Conservation (phyloP, 495 filamentous ascomycete genomes). For the Sphaerosporella brunnea region DNA sequence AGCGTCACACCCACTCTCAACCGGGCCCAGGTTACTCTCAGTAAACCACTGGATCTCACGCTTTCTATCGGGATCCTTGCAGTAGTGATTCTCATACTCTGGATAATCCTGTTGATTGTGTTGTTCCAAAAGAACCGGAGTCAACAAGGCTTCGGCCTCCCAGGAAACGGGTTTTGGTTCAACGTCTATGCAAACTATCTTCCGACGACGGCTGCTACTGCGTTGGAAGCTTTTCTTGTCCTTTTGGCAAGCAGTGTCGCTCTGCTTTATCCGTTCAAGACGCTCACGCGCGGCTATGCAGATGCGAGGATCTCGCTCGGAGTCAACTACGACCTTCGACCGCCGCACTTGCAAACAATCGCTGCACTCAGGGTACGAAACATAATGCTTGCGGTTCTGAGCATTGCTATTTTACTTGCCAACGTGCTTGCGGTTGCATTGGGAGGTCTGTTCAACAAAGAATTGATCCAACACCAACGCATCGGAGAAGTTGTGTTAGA, state of each 20-base stretch:
- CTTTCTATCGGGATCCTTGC: background rate
- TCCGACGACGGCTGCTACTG: slow-evolving; percentile 31
- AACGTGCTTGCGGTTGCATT: slow-evolving; percentile 9
- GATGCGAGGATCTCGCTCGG: slow-evolving; percentile 24
- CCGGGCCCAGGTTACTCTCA: too few relatives aligned
- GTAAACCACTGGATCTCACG: too few relatives aligned
- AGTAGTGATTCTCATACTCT: background rate
- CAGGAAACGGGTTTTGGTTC: background rate
- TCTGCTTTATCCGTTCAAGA: slow-evolving; percentile 32
- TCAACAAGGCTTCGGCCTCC: background rate
- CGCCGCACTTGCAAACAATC: slow-evolving; percentile 31
- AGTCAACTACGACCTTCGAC: slow-evolving; percentile 30
- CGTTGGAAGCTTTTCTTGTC: slow-evolving; percentile 33
- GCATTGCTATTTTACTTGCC: slow-evolving; percentile 6
- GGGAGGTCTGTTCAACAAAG: slow-evolving; percentile 22
- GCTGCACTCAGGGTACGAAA: slow-evolving; percentile 28
- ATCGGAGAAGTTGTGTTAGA: background rate
- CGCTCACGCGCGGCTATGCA: slow-evolving; percentile 26
- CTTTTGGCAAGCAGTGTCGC: slow-evolving; percentile 31
- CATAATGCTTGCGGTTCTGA: slow-evolving; percentile 13
- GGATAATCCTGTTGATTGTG: background rate
- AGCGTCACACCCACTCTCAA: too few relatives aligned
- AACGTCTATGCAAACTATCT: slow-evolving; percentile 19
- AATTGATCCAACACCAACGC: background rate
- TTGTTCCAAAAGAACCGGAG: background rate